Conservation (phyloP, 2,329 filamentous ascomycete genomes). For the Ascochyta fabae region DNA sequence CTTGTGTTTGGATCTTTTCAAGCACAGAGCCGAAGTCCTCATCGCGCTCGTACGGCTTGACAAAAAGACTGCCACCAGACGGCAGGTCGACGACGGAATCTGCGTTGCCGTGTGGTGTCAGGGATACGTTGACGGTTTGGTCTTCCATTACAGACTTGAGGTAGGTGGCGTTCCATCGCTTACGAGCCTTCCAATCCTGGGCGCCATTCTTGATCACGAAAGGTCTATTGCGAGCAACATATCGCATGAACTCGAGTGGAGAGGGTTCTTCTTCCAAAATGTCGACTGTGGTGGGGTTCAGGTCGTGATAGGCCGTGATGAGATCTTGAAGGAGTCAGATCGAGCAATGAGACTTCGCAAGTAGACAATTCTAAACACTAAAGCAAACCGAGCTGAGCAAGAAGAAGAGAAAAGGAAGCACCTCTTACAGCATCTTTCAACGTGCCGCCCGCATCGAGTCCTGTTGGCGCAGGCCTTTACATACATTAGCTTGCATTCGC, state of each 20-base stretch:
- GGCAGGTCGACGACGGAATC: constrained; percentile 68
- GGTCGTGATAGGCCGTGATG: constrained; percentile 73
- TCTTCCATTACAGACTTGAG: constrained; percentile 63
- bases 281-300: constrained; percentile 68
- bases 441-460: constrained; percentile 30
- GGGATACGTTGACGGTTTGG: constrained; percentile 72
- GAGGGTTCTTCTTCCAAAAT: constrained; percentile 70
- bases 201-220: constrained; percentile 74
- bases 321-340: constrained; percentile 49
- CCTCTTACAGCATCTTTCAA: constrained; percentile 48
- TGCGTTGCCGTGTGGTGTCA: constrained; percentile 74
- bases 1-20: constrained; percentile 56
- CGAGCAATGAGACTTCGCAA: background rate
- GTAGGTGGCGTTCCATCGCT: constrained; percentile 67
- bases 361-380: background rate
- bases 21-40: constrained; percentile 70
- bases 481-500: background rate
- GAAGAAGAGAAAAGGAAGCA: constrained; percentile 26
- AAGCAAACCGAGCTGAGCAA: background rate
- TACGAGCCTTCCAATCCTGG: constrained; percentile 66
- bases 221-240: constrained; percentile 74
- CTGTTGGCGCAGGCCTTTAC: constrained; percentile 39
- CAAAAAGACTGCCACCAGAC: constrained; percentile 60
- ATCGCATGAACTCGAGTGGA: constrained; percentile 80
- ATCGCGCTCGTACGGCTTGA: constrained; percentile 73